Evolutionary conservation across 192 early-diverging fungal genomes (phyloP).

Genomic region (Thamnidium elegans): DNA sequence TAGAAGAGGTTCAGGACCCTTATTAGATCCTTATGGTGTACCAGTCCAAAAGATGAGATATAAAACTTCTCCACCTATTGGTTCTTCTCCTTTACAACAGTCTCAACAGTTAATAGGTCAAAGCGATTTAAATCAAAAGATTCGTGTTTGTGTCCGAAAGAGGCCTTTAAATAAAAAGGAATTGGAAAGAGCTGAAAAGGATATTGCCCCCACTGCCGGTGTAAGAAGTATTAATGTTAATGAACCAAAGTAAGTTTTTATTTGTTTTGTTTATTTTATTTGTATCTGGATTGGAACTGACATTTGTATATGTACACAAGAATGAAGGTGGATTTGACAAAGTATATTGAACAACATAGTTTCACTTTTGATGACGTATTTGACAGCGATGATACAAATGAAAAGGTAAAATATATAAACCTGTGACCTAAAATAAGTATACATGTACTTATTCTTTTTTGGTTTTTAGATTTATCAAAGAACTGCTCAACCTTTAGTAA

Average conservation of each 20-base stretch:
- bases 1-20: slow-evolving; percentile 37
- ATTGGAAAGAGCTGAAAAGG: slow-evolving; percentile 72
- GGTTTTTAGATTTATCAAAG: slow-evolving; percentile 61
- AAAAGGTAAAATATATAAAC: slow-evolving; percentile 55
- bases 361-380: slow-evolving; percentile 98
- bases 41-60: slow-evolving; percentile 33
- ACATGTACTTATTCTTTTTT: neutral
- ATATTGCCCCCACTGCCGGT: slow-evolving; percentile 70
- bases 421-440: neutral
- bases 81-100: too few relatives aligned
- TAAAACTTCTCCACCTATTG: neutral
- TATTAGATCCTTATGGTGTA: slow-evolving; percentile 76
- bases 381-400: slow-evolving; percentile 77
- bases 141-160: slow-evolving; percentile 96
- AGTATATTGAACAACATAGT: slow-evolving; percentile 91
- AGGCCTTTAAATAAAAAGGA: slow-evolving; percentile 91
- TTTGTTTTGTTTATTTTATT: neutral
- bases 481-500: slow-evolving; percentile 91
- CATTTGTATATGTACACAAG: slow-evolving; percentile 33
- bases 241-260: slow-evolving; percentile 84
- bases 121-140: slow-evolving; percentile 74
- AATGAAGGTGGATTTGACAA: slow-evolving; percentile 94
- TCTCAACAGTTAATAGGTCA: slow-evolving; percentile 19
- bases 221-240: slow-evolving; percentile 77
- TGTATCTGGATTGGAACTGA: too few relatives aligned